Conservation (phyloP, 2,329 filamentous ascomycete species). For the Eutypella sp. region DNA sequence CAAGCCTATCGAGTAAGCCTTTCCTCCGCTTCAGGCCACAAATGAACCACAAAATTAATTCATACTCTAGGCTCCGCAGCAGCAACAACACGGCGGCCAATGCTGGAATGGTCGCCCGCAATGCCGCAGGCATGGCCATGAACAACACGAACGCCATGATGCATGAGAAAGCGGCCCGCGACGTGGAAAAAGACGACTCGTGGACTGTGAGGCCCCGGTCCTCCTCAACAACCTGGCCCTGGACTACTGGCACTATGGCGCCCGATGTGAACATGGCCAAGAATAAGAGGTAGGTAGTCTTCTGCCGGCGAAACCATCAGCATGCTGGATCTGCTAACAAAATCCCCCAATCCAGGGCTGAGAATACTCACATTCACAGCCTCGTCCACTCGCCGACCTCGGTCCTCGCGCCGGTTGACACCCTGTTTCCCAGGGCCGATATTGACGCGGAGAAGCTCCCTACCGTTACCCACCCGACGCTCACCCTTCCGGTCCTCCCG, state of each 20-base stretch:
- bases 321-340: too few species aligned
- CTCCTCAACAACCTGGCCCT: too few species aligned
- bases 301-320: too few species aligned
- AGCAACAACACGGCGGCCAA: background rate
- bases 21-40: background rate
- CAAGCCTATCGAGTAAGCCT: constrained; percentile 22
- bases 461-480: background rate
- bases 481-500: background rate
- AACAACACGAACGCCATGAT: background rate
- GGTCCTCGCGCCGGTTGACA: background rate
- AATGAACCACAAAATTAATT: background rate
- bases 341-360: too few species aligned
- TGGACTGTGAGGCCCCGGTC: too few species aligned
- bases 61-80: too few species aligned
- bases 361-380: too few species aligned
- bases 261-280: too few species aligned
- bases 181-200: background rate
- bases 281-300: too few species aligned
- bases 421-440: background rate
- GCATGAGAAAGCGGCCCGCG: background rate
- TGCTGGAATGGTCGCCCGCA: background rate
- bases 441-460: background rate
- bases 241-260: too few species aligned
- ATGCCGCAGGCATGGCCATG: background rate
- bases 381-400: background rate